Conservation (phyloP, 768 basidiomycete species). For the Cubamyces sp. region DNA sequence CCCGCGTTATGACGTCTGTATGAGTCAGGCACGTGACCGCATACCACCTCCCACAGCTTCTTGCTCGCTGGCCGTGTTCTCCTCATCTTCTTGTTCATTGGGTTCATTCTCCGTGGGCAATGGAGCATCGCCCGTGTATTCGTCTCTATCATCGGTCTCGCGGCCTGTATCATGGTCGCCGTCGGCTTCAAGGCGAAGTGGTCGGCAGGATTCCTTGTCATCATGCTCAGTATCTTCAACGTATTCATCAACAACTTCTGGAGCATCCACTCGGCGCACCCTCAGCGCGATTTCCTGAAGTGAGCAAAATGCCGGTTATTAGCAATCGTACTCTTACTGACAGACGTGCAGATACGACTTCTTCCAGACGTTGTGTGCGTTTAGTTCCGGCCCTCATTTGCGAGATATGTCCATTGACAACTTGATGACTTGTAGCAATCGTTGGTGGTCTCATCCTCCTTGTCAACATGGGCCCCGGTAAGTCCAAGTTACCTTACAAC, state of each 20-base stretch:
- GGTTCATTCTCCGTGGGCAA: constrained; percentile 91
- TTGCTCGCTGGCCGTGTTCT: constrained; percentile 95
- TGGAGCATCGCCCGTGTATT: constrained; percentile 88
- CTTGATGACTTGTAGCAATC: constrained; percentile 59
- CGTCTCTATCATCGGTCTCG: constrained; percentile 88
- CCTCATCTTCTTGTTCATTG: constrained; percentile 98
- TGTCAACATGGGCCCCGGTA: constrained; percentile 97
- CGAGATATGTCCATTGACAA: neutral
- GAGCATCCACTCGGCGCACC: constrained; percentile 89
- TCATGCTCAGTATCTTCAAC: constrained; percentile 92
- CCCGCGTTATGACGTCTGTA: constrained; percentile 8
- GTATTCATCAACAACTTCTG: constrained; percentile 99
- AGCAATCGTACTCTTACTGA: neutral
- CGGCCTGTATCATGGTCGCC: constrained; percentile 94
- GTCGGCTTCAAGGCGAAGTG: constrained; percentile 99
- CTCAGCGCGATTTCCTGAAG: constrained; percentile 98
- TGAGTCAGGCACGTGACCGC: constrained; percentile 7
- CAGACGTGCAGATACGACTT: constrained; percentile 83
- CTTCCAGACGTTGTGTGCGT: constrained; percentile 89
- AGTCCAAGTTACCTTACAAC: constrained; percentile 27
- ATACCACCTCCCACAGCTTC: constrained; percentile 61
- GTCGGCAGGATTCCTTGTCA: constrained; percentile 94
- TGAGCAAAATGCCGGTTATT: constrained; percentile 46
- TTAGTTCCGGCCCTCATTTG: neutral
- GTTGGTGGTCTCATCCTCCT: constrained; percentile 96